A percentile compares a stretch with the other conserved stretches of the same genome.
Conservation (phyloP, 352 stramenopile species). For the Pythium aquatile region DNA sequence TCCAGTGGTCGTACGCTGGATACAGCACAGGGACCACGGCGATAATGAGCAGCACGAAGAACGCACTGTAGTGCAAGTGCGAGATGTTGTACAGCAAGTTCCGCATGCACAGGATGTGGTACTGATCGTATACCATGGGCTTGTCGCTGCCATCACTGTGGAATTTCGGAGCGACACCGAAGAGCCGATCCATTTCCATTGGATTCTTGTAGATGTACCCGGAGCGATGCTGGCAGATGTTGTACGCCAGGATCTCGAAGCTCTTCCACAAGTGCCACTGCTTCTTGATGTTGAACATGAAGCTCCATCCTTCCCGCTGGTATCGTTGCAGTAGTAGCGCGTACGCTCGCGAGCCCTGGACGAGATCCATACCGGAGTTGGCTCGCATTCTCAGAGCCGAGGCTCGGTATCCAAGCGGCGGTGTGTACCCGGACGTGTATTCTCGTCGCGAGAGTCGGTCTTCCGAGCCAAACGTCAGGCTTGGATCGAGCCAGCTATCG, state of each 20-base stretch:
- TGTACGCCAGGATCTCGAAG: slow-evolving; percentile 87
- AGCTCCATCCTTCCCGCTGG: slow-evolving; percentile 76
- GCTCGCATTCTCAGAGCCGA: slow-evolving; percentile 33
- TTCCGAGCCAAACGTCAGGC: slow-evolving; percentile 6
- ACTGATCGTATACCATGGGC: slow-evolving; percentile 66
- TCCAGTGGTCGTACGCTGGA: slow-evolving; percentile 63
- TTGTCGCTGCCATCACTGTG: slow-evolving; percentile 29
- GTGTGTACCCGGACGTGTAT: slow-evolving; percentile 9
- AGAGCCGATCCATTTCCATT: slow-evolving; percentile 77
- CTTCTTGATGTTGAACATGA: slow-evolving; percentile 76
- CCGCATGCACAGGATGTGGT: slow-evolving; percentile 83
- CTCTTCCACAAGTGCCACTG: slow-evolving; percentile 88
- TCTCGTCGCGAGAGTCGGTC: slow-evolving; percentile 25
- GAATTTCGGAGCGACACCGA: slow-evolving; percentile 38
- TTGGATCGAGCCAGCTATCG: slow-evolving; percentile 16
- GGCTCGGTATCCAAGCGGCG: slow-evolving; percentile 26
- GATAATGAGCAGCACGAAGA: slow-evolving; percentile 75
- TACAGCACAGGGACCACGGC: slow-evolving; percentile 64
- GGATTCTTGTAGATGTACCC: slow-evolving; percentile 91
- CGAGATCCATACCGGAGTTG: slow-evolving; percentile 75
- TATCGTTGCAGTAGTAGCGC: slow-evolving; percentile 72
- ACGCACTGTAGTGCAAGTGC: slow-evolving; percentile 73
- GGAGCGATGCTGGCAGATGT: slow-evolving; percentile 84
- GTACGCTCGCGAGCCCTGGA: slow-evolving; percentile 70
- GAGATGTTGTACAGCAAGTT: slow-evolving; percentile 84